Conservation (phyloP, 2,329 filamentous ascomycete genomes). For the Trichoderma koningiopsis region DNA sequence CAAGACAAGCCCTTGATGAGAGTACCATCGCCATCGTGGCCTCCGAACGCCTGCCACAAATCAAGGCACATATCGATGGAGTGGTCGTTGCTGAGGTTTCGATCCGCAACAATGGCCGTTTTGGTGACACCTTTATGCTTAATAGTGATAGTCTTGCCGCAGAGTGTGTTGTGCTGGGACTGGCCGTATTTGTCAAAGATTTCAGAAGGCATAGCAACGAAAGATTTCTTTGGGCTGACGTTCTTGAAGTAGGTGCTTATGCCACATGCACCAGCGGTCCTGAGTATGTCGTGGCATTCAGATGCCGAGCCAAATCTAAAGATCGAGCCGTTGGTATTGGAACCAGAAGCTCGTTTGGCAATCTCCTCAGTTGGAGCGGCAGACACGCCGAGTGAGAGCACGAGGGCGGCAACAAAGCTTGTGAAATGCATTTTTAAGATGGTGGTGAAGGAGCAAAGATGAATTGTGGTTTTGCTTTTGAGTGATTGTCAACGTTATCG, state of each 20-base stretch:
- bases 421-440: conserved; percentile 21
- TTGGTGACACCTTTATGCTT: conserved; percentile 25
- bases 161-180: conserved; percentile 25
- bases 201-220: conserved; percentile 19
- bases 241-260: conserved; percentile 26
- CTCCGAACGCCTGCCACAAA: conserved; percentile 26
- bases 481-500: no score
- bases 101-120: conserved; percentile 24
- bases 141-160: conserved; percentile 27
- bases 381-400: conserved; percentile 15
- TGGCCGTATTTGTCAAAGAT: conserved; percentile 17
- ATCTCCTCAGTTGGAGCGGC: conserved; percentile 5
- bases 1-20: conserved; percentile 24
- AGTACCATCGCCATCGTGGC: conserved; percentile 19
- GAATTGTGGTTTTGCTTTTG: no score
- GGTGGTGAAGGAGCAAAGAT: no score
- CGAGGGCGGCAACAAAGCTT: not conserved
- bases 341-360: conserved; percentile 8
- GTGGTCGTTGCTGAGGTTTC: conserved; percentile 24
- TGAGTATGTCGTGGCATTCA: conserved; percentile 14
- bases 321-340: conserved; percentile 20
- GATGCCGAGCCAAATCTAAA: conserved; percentile 22
- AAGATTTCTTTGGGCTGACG: conserved; percentile 10
- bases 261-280: conserved; percentile 23
- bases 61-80: conserved; percentile 27